Percentiles rank a stretch among this genome's conserved stretches.
Conservation (phyloP, 1,284 basidiomycete genomes). For the Inonotus obliquus region DNA sequence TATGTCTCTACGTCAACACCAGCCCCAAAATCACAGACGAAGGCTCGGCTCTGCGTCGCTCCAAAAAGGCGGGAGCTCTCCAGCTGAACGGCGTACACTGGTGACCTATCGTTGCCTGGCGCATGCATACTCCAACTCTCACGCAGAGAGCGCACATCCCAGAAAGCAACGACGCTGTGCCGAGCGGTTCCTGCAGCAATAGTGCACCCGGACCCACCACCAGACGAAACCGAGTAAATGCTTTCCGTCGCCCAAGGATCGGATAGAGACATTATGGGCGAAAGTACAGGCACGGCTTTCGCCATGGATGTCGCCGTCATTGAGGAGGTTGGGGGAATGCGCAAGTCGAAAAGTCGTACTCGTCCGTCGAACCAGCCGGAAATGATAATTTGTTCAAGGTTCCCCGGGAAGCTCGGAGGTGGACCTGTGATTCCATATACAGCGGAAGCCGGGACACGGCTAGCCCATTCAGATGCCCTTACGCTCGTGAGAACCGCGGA, state of each 20-base stretch:
- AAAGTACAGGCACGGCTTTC: conserved; percentile 30
- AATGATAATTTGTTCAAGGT: conserved; percentile 63
- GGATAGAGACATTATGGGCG: conserved; percentile 51
- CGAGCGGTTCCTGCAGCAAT: conserved; percentile 69
- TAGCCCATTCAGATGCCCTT: conserved; percentile 26
- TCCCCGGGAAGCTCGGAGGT: conserved; percentile 57
- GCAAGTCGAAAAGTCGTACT: conserved; percentile 68
- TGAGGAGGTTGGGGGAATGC: conserved; percentile 33
- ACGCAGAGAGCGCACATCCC: conserved; percentile 61
- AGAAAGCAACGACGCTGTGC: conserved; percentile 70
- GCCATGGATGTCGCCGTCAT: conserved; percentile 12
- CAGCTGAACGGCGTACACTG: conserved; percentile 63
- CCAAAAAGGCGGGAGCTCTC: conserved; percentile 74
- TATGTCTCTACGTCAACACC: conserved; percentile 53
- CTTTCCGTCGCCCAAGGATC: conserved; percentile 68
- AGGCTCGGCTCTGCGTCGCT: conserved; percentile 65
- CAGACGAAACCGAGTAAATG: conserved; percentile 66
- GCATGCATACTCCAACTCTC: conserved; percentile 71
- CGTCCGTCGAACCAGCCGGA: conserved; percentile 77
- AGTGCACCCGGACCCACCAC: conserved; percentile 59
- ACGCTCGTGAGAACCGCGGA: conserved; percentile 41
- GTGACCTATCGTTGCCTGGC: conserved; percentile 68
- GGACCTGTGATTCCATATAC: conserved; percentile 65
- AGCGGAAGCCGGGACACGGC: conserved; percentile 25
- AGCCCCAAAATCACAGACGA: conserved; percentile 73